Conservation (phyloP, 306 rosid genomes). For the Dryas octopetala region DNA sequence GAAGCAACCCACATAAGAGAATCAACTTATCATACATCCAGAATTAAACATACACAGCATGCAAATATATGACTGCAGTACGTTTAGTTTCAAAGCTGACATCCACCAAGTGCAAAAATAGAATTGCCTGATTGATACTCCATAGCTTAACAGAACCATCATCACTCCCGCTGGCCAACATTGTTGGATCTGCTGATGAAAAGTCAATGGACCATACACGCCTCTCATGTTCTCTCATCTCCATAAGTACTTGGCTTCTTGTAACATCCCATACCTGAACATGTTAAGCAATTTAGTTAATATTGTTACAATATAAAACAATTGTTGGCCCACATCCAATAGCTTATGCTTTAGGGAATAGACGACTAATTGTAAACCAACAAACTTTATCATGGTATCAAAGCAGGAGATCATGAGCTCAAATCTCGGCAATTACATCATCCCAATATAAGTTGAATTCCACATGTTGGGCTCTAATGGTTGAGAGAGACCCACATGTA, state of each 20-base stretch:
- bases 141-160: conserved; percentile 97
- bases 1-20: conserved; percentile 73
- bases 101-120: conserved; percentile 96
- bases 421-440: no score
- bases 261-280: conserved; percentile 94
- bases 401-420: no score
- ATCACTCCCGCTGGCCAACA: conserved; percentile 95
- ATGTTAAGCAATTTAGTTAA: conserved; percentile 25
- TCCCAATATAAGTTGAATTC: no score
- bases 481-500: no score
- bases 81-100: conserved; percentile 97
- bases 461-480: no score
- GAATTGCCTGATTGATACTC: conserved; percentile 99
- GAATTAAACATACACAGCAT: conserved; percentile 45
- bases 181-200: conserved; percentile 90
- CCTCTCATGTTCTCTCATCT: conserved; percentile 91
- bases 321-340: no score
- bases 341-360: no score
- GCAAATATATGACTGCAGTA: conserved; percentile 82
- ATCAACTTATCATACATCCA: conserved; percentile 75
- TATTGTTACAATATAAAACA: background rate
- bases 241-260: conserved; percentile 79
- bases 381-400: no score
- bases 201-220: conserved; percentile 97
- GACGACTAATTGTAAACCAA: no score